Conservation (phyloP, 2,329 filamentous ascomycete species). For the Alternaria burnsii region DNA sequence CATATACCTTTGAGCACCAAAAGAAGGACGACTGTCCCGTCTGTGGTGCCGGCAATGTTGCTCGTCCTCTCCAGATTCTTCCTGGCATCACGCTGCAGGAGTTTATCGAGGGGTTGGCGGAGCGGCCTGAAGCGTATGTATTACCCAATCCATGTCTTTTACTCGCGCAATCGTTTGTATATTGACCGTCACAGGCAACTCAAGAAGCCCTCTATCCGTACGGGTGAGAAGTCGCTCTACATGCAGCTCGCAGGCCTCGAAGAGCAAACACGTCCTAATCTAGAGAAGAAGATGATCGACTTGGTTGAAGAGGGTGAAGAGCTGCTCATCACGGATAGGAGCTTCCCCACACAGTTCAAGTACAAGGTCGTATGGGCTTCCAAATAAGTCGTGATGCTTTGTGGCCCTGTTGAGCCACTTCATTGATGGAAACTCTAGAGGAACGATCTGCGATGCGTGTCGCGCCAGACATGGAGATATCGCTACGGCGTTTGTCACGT, state of each 20-base stretch:
- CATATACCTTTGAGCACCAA: constrained; percentile 95
- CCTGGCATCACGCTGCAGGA: constrained; percentile 78
- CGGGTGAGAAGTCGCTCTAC: constrained; percentile 85
- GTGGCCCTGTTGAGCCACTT: not conserved
- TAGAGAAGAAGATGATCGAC: constrained; percentile 78
- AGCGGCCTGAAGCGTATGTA: constrained; percentile 75
- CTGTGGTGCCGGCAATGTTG: constrained; percentile 74
- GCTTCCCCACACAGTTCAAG: constrained; percentile 77
- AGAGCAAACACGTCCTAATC: constrained; percentile 82
- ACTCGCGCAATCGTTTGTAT: not conserved
- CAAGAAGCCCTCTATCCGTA: constrained; percentile 88
- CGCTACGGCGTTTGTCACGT: not conserved
- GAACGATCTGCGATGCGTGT: not conserved
- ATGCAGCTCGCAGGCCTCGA: constrained; percentile 88
- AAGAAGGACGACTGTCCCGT: constrained; percentile 95
- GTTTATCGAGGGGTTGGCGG: constrained; percentile 83
- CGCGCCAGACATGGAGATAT: not conserved
- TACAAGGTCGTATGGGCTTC: constrained; percentile 62
- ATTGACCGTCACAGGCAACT: constrained; percentile 65
- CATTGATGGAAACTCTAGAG: not conserved
- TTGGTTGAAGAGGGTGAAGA: constrained; percentile 84
- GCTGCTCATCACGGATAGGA: constrained; percentile 91
- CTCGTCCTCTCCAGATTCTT: constrained; percentile 77
- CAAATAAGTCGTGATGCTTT: constrained; percentile 2
- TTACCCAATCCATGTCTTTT: not conserved